Evolutionary conservation across 73 alveolate species (phyloP).

Genomic region (Paramecium caudatum): DNA sequence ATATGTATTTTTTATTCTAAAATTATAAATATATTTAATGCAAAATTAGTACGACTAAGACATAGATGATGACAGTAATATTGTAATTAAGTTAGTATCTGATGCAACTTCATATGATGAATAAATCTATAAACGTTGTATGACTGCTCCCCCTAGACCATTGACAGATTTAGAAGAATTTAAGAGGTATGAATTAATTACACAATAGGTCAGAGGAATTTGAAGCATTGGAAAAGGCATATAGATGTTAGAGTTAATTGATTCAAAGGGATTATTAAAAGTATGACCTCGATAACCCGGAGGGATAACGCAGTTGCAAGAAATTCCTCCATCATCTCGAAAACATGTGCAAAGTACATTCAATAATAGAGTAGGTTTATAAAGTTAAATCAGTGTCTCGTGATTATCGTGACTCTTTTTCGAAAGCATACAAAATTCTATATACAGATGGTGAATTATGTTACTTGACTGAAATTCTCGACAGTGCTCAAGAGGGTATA

Average conservation of each 20-base stretch:
- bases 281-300: slow-evolving; percentile 94
- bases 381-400: slow-evolving; percentile 81
- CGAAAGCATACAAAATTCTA: slow-evolving; percentile 93
- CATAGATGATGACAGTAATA: slow-evolving; percentile 53
- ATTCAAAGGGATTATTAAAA: slow-evolving; percentile 83
- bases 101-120: slow-evolving; percentile 67
- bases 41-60: slow-evolving; percentile 43
- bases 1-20: not conserved
- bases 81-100: slow-evolving; percentile 18
- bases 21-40: slow-evolving; percentile 1
- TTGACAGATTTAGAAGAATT: slow-evolving; percentile 93
- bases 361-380: slow-evolving; percentile 44
- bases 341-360: slow-evolving; percentile 83
- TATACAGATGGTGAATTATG: slow-evolving; percentile 93
- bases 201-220: slow-evolving; percentile 81
- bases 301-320: slow-evolving; percentile 93
- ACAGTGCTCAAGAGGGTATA: slow-evolving; percentile 96
- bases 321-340: slow-evolving; percentile 90
- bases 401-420: slow-evolving; percentile 92
- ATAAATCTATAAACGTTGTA: slow-evolving; percentile 75
- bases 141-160: slow-evolving; percentile 96
- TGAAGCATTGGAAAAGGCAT: slow-evolving; percentile 87
- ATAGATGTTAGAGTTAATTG: slow-evolving; percentile 81
- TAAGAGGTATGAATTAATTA: slow-evolving; percentile 63
- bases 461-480: slow-evolving; percentile 96